A percentile compares a stretch with the other conserved stretches of the same genome.
These are phyloP conservation scores for Lasiosphaeria ovina DNA, from an alignment of 495 filamentous ascomycete genomes.

Conservation along the genomic window DNA sequence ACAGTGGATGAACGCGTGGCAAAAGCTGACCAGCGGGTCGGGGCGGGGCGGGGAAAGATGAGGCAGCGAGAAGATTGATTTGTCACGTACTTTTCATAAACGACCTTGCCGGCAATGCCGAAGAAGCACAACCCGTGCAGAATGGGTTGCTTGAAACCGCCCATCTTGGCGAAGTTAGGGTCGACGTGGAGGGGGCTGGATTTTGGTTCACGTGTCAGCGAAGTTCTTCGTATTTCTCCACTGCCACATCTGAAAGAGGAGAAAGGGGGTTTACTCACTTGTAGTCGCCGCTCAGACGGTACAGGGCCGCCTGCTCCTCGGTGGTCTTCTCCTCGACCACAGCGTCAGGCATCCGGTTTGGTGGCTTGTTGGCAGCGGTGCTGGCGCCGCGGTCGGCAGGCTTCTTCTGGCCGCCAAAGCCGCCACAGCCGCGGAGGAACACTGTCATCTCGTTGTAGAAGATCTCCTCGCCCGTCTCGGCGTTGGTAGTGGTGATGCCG, in stretches of 20 bases:
- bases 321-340: conserved; percentile 87
- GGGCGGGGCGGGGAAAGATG: too few relatives aligned
- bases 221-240: conserved; percentile 37
- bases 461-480: conserved; percentile 82
- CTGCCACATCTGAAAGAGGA: neutral
- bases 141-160: conserved; percentile 93
- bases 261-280: conserved; percentile 35
- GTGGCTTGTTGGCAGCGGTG: conserved; percentile 74
- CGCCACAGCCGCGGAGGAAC: conserved; percentile 89
- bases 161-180: conserved; percentile 89
- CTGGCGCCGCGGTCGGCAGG: conserved; percentile 73
- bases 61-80: neutral
- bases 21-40: too few relatives aligned
- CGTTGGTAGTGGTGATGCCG: conserved; percentile 71
- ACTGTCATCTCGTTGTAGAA: conserved; percentile 96
- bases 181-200: conserved; percentile 81
- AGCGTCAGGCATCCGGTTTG: conserved; percentile 71
- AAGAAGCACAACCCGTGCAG: conserved; percentile 96
- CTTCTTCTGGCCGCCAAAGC: conserved; percentile 86
- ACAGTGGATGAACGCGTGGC: too few relatives aligned
- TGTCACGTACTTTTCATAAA: conserved; percentile 58
- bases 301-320: conserved; percentile 92
- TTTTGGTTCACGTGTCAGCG: too few relatives aligned
- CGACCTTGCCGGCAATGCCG: conserved; percentile 85
- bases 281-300: conserved; percentile 88